Evolutionary conservation across 352 stramenopile genomes (phyloP).

Genomic region (Phytophthora sojae): DNA sequence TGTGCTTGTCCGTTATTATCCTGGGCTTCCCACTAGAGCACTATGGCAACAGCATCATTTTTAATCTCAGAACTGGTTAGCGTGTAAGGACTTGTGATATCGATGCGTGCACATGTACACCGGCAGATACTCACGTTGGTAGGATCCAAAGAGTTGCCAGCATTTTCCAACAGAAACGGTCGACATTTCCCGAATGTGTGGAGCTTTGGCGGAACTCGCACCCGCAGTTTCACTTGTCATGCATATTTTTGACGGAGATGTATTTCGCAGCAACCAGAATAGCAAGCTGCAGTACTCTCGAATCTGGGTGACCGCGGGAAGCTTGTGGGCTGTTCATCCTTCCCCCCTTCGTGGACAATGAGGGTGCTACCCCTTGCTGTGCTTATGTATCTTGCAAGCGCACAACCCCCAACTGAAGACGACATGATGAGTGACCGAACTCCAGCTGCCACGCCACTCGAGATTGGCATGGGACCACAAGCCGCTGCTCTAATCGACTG

Average conservation of each 20-base stretch:
- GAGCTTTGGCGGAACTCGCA: not conserved
- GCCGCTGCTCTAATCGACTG: constrained; percentile 26
- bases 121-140: not conserved
- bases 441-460: not conserved
- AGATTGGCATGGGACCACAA: constrained; percentile 12
- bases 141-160: too few relatives aligned
- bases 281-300: not conserved
- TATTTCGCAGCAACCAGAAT: not conserved
- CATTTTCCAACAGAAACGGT: not conserved
- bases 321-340: not conserved
- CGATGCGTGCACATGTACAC: not conserved
- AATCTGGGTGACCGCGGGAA: not conserved
- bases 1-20: constrained; percentile 21
- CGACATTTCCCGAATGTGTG: not conserved
- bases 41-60: constrained; percentile 37
- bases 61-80: constrained; percentile 1
- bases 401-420: constrained; percentile 8
- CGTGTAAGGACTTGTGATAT: not conserved
- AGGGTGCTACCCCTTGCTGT: constrained; percentile 6
- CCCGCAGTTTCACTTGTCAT: not conserved
- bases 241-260: not conserved
- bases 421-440: not conserved
- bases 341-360: not conserved
- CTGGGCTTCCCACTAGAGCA: constrained; percentile 35
- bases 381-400: not conserved